Base-by-base conservation (phyloP, 345 rosid genomes). In the Hibiscus trionum region DNA sequence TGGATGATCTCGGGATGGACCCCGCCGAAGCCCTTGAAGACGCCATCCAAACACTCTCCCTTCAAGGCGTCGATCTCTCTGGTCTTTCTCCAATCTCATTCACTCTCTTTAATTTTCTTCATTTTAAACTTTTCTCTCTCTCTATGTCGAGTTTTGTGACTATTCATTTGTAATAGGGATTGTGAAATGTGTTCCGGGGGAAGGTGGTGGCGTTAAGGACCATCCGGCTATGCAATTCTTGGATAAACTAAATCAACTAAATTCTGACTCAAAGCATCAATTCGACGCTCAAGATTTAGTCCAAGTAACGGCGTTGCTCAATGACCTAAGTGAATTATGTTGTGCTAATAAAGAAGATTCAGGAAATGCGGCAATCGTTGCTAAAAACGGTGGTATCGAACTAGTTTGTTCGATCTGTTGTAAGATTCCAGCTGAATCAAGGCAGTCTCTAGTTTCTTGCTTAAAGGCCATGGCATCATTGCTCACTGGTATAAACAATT, bases 1-100 rank as follows among this genome's bases (percentile, higher is more conserved):
- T 87, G 49, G 97, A 92, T 70, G 99, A 89, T 42, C 90, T 95
- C 1, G 93, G 87, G 1, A 92, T 95, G 97, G 98, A 90, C 19
- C 96, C 97, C 61, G 27, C 85, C 66, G 97, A 95, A 76, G 93
- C 98, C 50, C 93, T 95, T 24, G 80, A 90, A 75, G 99, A 95
- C 81, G 98, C 97, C 79, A 80, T 92, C 66, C 72, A 88, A 14
- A 80, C 99, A 21, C 96, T 95, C 72, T 72, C 90, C 61, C 92
- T 89, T 68, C 97, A 92, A 83, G 92, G 92, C 88, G 99, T 90
- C 74, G 93, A 89, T 92, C 93, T 95, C 82, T 87, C 93, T 1
- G 97, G 97, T 90, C 59, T 3, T 1, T 37, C 35, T 14, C 49
- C 29, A 0, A n/a, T 4, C 19, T 11, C 4, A 35, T 27, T 39